Percentiles rank a stretch among this genome's conserved stretches.
Conservation (phyloP, 169 alveolate species). For the Plasmodium coatneyi region DNA sequence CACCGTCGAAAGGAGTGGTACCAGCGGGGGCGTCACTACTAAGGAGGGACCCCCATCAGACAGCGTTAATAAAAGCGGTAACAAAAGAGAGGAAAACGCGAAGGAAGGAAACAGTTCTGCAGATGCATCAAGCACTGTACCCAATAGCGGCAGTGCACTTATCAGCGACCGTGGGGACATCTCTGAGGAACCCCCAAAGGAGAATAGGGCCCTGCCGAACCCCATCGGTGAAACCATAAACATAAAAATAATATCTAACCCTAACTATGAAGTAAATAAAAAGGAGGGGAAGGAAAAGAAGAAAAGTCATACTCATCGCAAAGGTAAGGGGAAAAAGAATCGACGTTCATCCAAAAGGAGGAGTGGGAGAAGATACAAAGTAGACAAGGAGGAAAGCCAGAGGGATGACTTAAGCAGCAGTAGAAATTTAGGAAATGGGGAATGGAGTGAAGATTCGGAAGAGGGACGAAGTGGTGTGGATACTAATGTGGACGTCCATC, state of each 20-base stretch:
- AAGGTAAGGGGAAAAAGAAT: not conserved
- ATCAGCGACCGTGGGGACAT: not conserved
- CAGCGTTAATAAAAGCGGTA: not conserved
- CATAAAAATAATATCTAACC: slow-evolving; percentile 32
- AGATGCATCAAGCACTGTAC: not conserved
- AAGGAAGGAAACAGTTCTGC: not conserved
- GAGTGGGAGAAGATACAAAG: not conserved
- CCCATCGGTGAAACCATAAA: slow-evolving; percentile 24
- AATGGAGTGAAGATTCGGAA: not conserved
- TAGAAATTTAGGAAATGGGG: not conserved
- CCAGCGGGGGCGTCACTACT: not conserved
- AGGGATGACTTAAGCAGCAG: not conserved
- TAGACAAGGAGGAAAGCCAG: not conserved
- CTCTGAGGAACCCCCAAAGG: not conserved
- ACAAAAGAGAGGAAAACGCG: not conserved
- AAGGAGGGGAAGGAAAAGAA: not conserved
- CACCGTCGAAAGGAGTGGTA: not conserved
- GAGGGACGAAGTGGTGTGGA: not conserved
- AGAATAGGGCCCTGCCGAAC: not conserved
- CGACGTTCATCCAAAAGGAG: not conserved
- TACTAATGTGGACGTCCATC: not conserved
- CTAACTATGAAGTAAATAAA: not conserved
- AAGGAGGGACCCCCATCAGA: not conserved
- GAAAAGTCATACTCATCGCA: not conserved
- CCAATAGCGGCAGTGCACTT: not conserved